Evolutionary conservation across 768 basidiomycete genomes (phyloP).

Genomic region (Panaeolus cyanescens): DNA sequence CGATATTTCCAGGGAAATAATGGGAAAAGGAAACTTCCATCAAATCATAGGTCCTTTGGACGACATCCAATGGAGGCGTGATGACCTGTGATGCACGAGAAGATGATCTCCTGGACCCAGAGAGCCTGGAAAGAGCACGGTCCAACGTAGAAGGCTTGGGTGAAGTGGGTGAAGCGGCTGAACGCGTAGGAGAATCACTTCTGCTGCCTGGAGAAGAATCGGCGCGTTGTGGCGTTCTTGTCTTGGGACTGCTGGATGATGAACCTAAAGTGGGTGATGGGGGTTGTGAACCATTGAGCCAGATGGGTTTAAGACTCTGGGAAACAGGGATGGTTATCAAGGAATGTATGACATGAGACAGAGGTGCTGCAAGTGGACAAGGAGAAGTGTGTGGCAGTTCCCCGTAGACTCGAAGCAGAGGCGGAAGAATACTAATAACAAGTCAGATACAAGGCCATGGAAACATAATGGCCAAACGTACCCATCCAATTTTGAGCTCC

Average conservation of each 20-base stretch:
- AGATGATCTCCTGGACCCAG: slow-evolving; percentile 51
- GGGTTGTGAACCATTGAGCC: slow-evolving; percentile 54
- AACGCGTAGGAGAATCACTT: slow-evolving; percentile 38
- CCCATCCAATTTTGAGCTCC: slow-evolving; percentile 76
- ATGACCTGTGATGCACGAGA: slow-evolving; percentile 51
- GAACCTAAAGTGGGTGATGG: slow-evolving; percentile 35
- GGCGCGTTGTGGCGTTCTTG: slow-evolving; percentile 29
- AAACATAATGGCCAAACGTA: slow-evolving; percentile 35
- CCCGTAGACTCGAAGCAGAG: slow-evolving; percentile 71
- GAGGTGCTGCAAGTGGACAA: slow-evolving; percentile 67
- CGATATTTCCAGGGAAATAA: slow-evolving; percentile 66
- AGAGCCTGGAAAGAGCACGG: slow-evolving; percentile 56
- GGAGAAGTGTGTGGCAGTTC: slow-evolving; percentile 62
- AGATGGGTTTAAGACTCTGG: slow-evolving; percentile 52
- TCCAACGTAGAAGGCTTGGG: slow-evolving; percentile 52
- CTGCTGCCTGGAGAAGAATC: slow-evolving; percentile 36
- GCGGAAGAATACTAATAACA: slow-evolving; percentile 59
- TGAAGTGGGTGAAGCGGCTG: slow-evolving; percentile 26
- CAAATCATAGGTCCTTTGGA: slow-evolving; percentile 67
- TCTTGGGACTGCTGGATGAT: slow-evolving; percentile 36
- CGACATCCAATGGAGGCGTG: slow-evolving; percentile 43
- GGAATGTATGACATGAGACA: slow-evolving; percentile 81
- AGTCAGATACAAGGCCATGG: not conserved
- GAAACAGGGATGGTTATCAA: slow-evolving; percentile 78
- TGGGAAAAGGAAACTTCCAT: slow-evolving; percentile 59